Percentiles rank a stretch among this genome's conserved stretches.
Evolutionary conservation across 441 rosid species (phyloP).

Genomic region (Arabidopsis lyrata): DNA sequence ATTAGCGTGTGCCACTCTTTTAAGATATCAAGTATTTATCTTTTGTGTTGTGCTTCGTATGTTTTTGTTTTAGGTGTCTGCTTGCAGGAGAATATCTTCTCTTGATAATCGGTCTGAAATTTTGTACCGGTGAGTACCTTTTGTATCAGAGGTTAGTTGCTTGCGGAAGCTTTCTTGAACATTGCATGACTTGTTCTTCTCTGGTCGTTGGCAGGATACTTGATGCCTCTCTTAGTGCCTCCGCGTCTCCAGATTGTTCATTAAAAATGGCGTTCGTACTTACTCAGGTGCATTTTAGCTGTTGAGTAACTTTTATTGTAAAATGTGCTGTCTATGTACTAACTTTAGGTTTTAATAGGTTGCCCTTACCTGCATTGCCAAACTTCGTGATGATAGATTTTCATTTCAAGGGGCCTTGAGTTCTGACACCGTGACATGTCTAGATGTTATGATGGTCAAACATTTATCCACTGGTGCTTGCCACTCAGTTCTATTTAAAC

Average conservation of each 20-base stretch:
- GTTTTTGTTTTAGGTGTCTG: conserved; percentile 66
- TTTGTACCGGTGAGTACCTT: conserved; percentile 74
- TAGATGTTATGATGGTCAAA: conserved; percentile 83
- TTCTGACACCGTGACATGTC: conserved; percentile 83
- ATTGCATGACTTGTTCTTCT: conserved; percentile 43
- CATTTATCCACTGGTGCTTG: conserved; percentile 96
- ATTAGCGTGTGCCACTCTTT: conserved; percentile 9
- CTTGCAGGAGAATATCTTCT: conserved; percentile 76
- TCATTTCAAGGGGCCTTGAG: conserved; percentile 66
- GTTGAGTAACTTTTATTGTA: conserved; percentile 2
- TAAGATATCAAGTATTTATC: conserved; percentile 13
- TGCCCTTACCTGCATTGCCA: conserved; percentile 97
- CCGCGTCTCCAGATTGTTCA: conserved; percentile 97
- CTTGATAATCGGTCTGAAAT: conserved; percentile 83
- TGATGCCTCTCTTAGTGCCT: conserved; percentile 90
- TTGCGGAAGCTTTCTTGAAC: conserved; percentile 32
- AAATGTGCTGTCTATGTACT: conserved; percentile 25
- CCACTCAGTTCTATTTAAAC: conserved; percentile 85
- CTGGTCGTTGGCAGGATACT: conserved; percentile 72
- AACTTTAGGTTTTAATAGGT: conserved; percentile 60
- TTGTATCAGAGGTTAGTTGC: conserved; percentile 22
- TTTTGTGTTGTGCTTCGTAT: conserved; percentile 26
- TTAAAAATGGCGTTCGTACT: conserved; percentile 89
- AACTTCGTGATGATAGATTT: conserved; percentile 91
- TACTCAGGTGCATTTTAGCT: conserved; percentile 65